phyloP scores from a whole-genome alignment of 495 filamentous ascomycete species.

The Sordaria brevicollis region DNA sequence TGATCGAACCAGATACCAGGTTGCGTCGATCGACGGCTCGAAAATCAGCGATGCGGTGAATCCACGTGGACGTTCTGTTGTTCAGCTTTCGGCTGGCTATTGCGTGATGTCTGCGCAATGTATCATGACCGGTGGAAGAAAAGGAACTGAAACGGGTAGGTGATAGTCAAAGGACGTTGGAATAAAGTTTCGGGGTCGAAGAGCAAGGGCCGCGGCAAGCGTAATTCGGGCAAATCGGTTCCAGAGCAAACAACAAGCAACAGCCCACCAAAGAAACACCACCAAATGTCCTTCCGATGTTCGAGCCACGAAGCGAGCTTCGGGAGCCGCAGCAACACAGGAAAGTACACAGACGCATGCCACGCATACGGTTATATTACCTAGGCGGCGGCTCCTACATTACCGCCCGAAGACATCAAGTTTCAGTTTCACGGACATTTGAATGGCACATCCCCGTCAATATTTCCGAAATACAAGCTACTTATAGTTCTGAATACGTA shows the following conservation, averaged over 20 bases:
- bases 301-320: not conserved
- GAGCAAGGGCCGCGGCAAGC: not conserved
- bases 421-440: not conserved
- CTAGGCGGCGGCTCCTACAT: not conserved
- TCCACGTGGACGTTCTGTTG: not conserved
- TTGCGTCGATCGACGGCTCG: not conserved
- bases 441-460: not conserved
- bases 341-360: not conserved
- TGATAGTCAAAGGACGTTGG: not conserved
- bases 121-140: not conserved
- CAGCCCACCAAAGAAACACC: not conserved
- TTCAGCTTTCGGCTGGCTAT: not conserved
- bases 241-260: not conserved
- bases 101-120: not conserved
- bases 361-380: not conserved
- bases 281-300: not conserved
- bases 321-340: not conserved
- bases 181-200: not conserved
- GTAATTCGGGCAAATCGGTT: not conserved
- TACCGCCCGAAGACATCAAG: not conserved
- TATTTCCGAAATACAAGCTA: not conserved
- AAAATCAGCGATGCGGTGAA: not conserved
- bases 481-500: not conserved
- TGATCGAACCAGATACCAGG: not conserved
- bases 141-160: not conserved